These are phyloP conservation scores for Solanum infundibuliforme DNA, from an alignment of 257 asterid genomes.

Conservation along the genomic window DNA sequence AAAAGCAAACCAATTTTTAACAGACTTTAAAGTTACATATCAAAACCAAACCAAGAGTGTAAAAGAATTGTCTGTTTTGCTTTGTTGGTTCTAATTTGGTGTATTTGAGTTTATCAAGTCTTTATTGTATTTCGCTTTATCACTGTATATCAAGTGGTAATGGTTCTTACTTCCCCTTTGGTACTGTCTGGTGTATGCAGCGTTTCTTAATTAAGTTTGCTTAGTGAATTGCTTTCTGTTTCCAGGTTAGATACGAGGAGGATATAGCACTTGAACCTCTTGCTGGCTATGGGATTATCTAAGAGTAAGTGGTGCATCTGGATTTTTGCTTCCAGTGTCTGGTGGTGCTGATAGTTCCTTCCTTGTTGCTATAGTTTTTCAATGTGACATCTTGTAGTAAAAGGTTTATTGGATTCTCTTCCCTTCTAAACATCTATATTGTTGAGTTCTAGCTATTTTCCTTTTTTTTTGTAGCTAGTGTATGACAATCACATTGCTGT, in stretches of 20 bases:
- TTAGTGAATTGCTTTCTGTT: constrained; percentile 1
- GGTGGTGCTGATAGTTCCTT: constrained; percentile 94
- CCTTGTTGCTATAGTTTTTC: constrained; percentile 60
- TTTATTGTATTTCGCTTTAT: too few species aligned
- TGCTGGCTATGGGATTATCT: constrained; percentile 96
- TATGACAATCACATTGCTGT: background rate
- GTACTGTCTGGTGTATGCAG: background rate
- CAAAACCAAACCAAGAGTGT: background rate
- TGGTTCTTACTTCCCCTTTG: background rate
- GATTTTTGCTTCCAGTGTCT: constrained; percentile 89
- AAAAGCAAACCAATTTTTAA: background rate
- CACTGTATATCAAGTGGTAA: background rate
- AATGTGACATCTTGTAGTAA: constrained; percentile 87
- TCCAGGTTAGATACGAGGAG: constrained; percentile 82
- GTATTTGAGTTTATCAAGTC: background rate
- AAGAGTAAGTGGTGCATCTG: constrained; percentile 93
- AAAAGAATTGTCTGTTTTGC: background rate
- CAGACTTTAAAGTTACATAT: background rate
- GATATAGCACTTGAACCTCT: constrained; percentile 73
- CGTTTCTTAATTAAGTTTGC: background rate
- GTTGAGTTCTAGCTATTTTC: background rate
- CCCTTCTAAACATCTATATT: background rate
- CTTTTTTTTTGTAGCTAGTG: background rate
- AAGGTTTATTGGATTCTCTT: constrained; percentile 31
- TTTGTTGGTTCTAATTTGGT: background rate